Percentiles rank a stretch among this genome's conserved stretches.
Evolutionary conservation across 192 early-diverging fungal species (phyloP).

Genomic region (Piromyces sp.): DNA sequence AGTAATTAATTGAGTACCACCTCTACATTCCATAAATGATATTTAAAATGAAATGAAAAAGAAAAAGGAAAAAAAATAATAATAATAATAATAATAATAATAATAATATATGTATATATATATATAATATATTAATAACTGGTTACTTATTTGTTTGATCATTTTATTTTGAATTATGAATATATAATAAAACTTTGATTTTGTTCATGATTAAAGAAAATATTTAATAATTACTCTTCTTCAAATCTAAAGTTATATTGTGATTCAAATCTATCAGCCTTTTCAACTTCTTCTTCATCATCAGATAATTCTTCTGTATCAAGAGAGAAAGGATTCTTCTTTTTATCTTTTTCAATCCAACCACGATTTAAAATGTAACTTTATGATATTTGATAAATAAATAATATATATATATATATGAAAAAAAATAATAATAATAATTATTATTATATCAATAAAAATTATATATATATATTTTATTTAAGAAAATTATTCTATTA

Average conservation of each 20-base stretch:
- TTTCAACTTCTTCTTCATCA: slow-evolving; percentile 62
- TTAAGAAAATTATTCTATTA: too few species aligned
- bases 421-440: too few species aligned
- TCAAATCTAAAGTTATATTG: slow-evolving; percentile 88
- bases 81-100: not conserved
- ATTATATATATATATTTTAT: too few species aligned
- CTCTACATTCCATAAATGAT: slow-evolving; percentile 6
- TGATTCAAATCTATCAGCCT: slow-evolving; percentile 71
- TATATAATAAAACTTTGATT: too few species aligned
- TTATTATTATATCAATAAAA: too few species aligned
- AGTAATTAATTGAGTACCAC: slow-evolving; percentile 44
- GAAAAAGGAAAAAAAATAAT: not conserved
- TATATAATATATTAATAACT: not conserved
- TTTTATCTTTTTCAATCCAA: slow-evolving; percentile 70
- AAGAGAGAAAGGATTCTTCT: slow-evolving; percentile 4
- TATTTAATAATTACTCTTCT: slow-evolving; percentile 55
- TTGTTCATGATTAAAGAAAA: too few species aligned
- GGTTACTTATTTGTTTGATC: too few species aligned
- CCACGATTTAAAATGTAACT: slow-evolving; percentile 81
- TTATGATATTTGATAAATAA: too few species aligned
- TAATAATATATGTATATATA: not conserved
- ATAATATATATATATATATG: too few species aligned
- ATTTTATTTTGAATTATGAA: too few species aligned
- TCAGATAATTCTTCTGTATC: slow-evolving; percentile 36
- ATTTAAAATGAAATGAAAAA: not conserved